These are phyloP conservation scores for Geranium incanum DNA, from an alignment of 441 rosid genomes.

Conservation along the genomic window DNA sequence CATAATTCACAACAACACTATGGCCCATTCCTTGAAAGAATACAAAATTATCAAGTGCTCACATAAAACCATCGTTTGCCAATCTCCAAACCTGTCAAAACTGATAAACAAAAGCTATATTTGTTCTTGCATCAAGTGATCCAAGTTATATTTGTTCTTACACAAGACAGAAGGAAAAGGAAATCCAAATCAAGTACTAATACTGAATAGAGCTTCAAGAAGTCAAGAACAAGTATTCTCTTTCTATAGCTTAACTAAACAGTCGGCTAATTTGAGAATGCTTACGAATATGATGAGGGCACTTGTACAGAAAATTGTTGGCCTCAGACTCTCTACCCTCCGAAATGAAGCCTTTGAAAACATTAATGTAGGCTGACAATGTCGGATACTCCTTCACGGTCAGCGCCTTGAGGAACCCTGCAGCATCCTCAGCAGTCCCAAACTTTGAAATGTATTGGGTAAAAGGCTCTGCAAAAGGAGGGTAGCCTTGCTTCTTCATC, in stretches of 20 bases:
- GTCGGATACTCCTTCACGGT: constrained; percentile 58
- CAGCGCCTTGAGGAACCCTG: constrained; percentile 51
- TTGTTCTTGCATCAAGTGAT: too few species aligned
- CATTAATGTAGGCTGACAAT: constrained; percentile 38
- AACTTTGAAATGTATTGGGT: constrained; percentile 52
- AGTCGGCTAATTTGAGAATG: constrained; percentile 52
- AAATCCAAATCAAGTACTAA: too few species aligned
- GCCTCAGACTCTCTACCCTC: constrained; percentile 81
- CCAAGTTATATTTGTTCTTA: too few species aligned
- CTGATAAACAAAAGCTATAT: too few species aligned
- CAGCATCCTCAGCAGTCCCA: constrained; percentile 64
- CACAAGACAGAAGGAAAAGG: too few species aligned
- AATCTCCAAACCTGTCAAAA: too few species aligned
- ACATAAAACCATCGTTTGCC: too few species aligned
- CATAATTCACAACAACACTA: too few species aligned
- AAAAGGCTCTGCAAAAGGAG: constrained; percentile 56
- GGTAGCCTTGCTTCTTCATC: constrained; percentile 63
- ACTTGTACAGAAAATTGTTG: constrained; percentile 48
- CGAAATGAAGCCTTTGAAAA: constrained; percentile 50
- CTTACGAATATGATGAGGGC: constrained; percentile 66
- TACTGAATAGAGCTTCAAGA: constrained; percentile 15
- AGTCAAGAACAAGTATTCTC: not conserved
- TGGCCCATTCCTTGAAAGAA: too few species aligned
- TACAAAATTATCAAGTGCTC: too few species aligned
- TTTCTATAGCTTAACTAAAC: constrained; percentile 45